Base-by-base conservation (phyloP, 139 green algal species). In the Monoraphidium neglectum region DNA sequence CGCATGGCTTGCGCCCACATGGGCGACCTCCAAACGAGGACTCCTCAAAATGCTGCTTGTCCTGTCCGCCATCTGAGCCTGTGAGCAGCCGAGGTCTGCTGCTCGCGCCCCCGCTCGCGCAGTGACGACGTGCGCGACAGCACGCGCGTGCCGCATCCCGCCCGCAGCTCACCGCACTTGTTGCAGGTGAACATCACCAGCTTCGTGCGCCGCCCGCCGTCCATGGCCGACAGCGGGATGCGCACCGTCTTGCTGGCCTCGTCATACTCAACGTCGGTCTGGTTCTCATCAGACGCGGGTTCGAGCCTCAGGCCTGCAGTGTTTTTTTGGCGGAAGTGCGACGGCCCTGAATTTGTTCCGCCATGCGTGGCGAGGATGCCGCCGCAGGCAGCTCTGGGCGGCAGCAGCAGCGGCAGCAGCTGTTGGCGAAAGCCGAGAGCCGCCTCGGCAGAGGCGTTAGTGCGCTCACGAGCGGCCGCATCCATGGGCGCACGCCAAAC, bases 161-260 rank as follows among this genome's bases (percentile, higher is more conserved):
- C 65, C 8, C 26, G 40, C 35, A 40, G n/a, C 79, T 49, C 43
- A 91, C 87, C 87, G 63, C 87, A 92, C 61, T 88, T 85, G 68
- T 92, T 86, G 74, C 87, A 92, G 1, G 82, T 89, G 74, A 92
- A 92, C 23, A 87, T 78, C 23, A 92, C 87, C 65, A 89, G 80
- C 49, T 82, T 82, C 13, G 78, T 81, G 26, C 86, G 76, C 35
- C 87, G 80, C 30, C 56, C 66, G 4, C 66, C 72, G 24, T 80
- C 70, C 15, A 86, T 33, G 23, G 80, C 78, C 28, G 74, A 66
- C 18, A 87, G 32, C 15, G 81, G 85, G 12, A 87, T 79, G 13
- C 79, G 81, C 5, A 90, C 73, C 0, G 74, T 78, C 70, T 90
- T 90, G 32, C 32, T 79, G 18, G 47, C 64, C 21, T 83, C 75